These are phyloP conservation scores for Phytophthora foliorum DNA, from an alignment of 352 stramenopile genomes.

Conservation along the genomic window DNA sequence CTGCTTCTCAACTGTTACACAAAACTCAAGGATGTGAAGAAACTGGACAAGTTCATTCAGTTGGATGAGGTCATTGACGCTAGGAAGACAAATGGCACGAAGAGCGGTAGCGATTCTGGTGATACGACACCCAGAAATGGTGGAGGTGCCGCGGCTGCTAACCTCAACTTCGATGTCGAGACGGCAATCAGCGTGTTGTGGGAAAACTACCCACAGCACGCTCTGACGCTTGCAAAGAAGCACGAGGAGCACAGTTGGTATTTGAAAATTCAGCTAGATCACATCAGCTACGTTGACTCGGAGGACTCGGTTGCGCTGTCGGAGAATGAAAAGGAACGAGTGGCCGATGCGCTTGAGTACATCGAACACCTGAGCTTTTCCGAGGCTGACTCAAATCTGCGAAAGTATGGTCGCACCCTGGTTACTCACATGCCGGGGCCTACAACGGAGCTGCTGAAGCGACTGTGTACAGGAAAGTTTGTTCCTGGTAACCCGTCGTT, in stretches of 20 bases:
- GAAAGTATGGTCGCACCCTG: conserved; percentile 91
- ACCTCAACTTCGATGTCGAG: conserved; percentile 92
- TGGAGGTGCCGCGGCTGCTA: conserved; percentile 28
- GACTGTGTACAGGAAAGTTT: conserved; percentile 91
- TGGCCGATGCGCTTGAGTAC: conserved; percentile 92
- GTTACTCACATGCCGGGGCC: conserved; percentile 88
- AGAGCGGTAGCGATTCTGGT: conserved; percentile 32
- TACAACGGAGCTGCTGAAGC: conserved; percentile 92
- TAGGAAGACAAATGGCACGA: conserved; percentile 49
- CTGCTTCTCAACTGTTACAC: conserved; percentile 96
- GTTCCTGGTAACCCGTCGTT: conserved; percentile 56
- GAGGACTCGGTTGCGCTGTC: conserved; percentile 76
- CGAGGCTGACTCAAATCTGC: conserved; percentile 86
- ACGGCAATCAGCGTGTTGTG: conserved; percentile 94
- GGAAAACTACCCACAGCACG: conserved; percentile 93
- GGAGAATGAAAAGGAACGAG: conserved; percentile 81
- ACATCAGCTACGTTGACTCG: conserved; percentile 90
- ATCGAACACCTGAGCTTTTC: conserved; percentile 90
- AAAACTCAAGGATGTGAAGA: conserved; percentile 95
- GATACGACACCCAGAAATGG: conserved; percentile 33
- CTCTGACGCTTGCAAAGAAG: conserved; percentile 91
- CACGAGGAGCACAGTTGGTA: conserved; percentile 93
- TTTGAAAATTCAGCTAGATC: conserved; percentile 93
- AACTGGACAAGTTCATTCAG: conserved; percentile 94
- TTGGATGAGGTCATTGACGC: conserved; percentile 77